Conservation (phyloP, 257 asterid genomes). For the Gynochthodes officinalis region DNA sequence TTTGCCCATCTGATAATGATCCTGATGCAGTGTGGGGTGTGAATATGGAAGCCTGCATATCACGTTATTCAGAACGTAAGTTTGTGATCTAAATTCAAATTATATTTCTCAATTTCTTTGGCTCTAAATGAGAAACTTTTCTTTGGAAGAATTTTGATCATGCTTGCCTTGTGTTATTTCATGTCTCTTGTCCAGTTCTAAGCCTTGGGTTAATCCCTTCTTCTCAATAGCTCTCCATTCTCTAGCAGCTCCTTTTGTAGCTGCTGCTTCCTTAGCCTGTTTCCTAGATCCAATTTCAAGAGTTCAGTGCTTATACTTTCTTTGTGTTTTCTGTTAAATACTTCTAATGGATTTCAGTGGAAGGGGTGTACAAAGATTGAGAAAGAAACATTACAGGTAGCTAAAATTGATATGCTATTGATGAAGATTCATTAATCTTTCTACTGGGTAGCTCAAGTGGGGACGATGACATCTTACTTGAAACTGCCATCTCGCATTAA, state of each 20-base stretch:
- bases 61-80: constrained; percentile 95
- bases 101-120: not conserved
- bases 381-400: not conserved
- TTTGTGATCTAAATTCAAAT: constrained; percentile 9
- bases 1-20: constrained; percentile 81
- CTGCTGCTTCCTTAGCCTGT: not conserved
- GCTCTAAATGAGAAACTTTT: too few relatives aligned
- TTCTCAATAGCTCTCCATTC: not conserved
- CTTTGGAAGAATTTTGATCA: not conserved
- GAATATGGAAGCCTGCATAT: constrained; percentile 80
- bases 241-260: not conserved
- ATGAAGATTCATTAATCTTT: not conserved
- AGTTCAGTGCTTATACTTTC: not conserved
- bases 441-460: not conserved
- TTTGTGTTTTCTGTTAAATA: not conserved
- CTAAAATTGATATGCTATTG: not conserved
- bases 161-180: not conserved
- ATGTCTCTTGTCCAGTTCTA: not conserved
- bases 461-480: not conserved
- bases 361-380: too few relatives aligned
- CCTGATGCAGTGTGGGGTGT: constrained; percentile 94
- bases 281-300: not conserved
- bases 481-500: not conserved
- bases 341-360: not conserved
- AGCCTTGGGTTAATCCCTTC: not conserved